These are phyloP conservation scores for Vitis hybrid DNA, from an alignment of 177 flowering plant genomes.

Conservation along the genomic window DNA sequence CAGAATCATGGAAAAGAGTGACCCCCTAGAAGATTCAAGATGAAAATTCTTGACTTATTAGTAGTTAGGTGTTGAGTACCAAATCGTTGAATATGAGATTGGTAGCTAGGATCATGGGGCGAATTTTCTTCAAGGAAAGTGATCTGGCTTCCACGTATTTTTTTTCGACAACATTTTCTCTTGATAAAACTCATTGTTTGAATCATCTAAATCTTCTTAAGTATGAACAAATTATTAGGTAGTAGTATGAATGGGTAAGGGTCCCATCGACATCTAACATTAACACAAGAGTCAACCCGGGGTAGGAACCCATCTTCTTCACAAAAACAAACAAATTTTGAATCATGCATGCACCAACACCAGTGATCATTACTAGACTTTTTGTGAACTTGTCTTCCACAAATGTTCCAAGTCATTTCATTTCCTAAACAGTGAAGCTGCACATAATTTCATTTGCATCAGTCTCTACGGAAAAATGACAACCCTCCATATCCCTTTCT, in stretches of 20 bases:
- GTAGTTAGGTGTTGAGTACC: no score
- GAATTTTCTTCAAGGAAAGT: no score
- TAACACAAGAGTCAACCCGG: not conserved
- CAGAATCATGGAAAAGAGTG: no score
- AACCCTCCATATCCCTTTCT: not conserved
- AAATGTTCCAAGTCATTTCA: not conserved
- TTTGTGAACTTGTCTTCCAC: not conserved
- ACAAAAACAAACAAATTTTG: not conserved
- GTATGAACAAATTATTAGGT: no score
- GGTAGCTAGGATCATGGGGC: no score
- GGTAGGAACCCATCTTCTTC: slow-evolving; percentile 2
- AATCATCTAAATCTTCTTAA: no score
- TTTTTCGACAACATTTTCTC: no score
- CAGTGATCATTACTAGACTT: not conserved
- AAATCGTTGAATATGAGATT: no score
- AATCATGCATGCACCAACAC: not conserved
- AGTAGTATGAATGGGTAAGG: not conserved
- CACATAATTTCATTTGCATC: not conserved
- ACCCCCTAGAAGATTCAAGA: no score
- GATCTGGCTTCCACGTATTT: no score
- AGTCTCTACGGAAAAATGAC: not conserved
- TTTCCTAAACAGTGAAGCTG: not conserved
- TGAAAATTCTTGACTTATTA: no score
- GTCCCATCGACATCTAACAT: not conserved
- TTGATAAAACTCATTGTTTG: no score